A percentile compares a stretch with the other conserved stretches of the same genome.
Conservation (phyloP, 768 basidiomycete species). For the Termitomyces sp. region DNA sequence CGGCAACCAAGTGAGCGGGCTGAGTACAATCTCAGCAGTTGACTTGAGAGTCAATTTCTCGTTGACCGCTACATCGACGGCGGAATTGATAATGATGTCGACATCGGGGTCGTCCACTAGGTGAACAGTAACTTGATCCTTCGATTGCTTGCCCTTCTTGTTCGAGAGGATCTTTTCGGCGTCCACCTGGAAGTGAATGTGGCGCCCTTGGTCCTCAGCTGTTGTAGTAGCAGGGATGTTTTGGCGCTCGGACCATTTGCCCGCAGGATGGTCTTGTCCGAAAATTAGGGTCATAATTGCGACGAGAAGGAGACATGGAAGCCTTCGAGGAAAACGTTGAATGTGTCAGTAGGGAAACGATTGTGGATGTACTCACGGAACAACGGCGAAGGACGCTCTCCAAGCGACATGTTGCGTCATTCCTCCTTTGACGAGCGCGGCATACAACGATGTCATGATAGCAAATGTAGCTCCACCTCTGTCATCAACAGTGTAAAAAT, state of each 20-base stretch:
- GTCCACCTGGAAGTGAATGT: neutral
- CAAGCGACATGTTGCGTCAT: slow-evolving; percentile 39
- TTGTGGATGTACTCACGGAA: slow-evolving; percentile 28
- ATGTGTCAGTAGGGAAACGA: neutral
- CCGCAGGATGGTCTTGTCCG: slow-evolving; percentile 50
- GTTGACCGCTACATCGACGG: slow-evolving; percentile 40
- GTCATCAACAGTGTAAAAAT: neutral
- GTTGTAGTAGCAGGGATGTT: slow-evolving; percentile 24
- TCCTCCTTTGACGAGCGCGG: slow-evolving; percentile 28
- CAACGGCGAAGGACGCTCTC: slow-evolving; percentile 48
- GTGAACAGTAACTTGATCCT: neutral
- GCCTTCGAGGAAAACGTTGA: slow-evolving; percentile 14
- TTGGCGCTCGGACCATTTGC: slow-evolving; percentile 45
- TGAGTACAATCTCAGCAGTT: slow-evolving; percentile 26
- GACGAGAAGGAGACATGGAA: slow-evolving; percentile 40
- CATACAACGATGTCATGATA: slow-evolving; percentile 50
- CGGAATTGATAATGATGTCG: slow-evolving; percentile 18
- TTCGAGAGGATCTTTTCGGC: neutral
- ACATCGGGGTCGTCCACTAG: neutral
- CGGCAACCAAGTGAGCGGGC: slow-evolving; percentile 50
- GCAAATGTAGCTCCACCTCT: slow-evolving; percentile 48
- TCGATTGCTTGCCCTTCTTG: neutral
- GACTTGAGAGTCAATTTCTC: slow-evolving; percentile 31
- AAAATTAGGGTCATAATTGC: slow-evolving; percentile 35
- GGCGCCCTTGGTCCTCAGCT: slow-evolving; percentile 6